phyloP scores from a whole-genome alignment of 2,329 filamentous ascomycete species.

The Verticillium zaregamsianum region DNA sequence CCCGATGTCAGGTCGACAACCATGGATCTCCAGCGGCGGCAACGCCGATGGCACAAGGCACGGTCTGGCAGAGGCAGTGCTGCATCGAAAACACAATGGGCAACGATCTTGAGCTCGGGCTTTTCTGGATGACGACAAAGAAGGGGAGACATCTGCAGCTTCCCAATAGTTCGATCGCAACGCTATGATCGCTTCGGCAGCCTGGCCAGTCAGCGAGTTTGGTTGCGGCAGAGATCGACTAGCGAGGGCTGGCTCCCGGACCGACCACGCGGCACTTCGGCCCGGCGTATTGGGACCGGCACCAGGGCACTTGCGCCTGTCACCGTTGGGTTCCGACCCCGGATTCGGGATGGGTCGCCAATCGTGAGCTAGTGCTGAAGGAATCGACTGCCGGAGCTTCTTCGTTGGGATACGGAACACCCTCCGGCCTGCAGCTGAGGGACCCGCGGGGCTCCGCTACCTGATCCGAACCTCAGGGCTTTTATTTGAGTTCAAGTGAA shows the following conservation, averaged over 20 bases:
- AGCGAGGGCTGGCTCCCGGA: neutral
- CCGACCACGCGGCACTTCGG: slow-evolving; percentile 2
- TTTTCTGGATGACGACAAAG: neutral
- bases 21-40: neutral
- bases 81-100: neutral
- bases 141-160: neutral
- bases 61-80: neutral
- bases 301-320: neutral
- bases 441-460: neutral
- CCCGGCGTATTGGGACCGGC: neutral
- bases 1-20: slow-evolving; percentile 12
- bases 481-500: neutral
- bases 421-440: neutral
- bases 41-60: neutral
- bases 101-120: neutral
- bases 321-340: neutral
- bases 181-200: neutral
- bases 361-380: neutral
- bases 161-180: neutral
- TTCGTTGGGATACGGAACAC: neutral
- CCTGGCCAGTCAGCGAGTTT: neutral
- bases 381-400: neutral
- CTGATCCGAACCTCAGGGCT: neutral
- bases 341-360: neutral
- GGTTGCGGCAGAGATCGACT: neutral